Conservation (phyloP, 306 rosid species). For the Abrus pulchellus region DNA sequence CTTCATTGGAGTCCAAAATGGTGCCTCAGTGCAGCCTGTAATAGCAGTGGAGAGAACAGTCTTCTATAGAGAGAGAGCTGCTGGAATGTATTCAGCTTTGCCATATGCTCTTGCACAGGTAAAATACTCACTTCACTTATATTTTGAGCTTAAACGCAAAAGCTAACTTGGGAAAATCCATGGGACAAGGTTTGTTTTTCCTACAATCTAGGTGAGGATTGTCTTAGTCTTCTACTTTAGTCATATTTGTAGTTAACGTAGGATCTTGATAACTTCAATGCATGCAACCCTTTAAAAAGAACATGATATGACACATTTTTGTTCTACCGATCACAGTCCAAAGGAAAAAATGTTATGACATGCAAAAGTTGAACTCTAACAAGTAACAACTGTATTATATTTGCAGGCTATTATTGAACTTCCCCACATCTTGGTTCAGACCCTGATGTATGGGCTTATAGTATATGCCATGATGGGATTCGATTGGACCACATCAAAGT, state of each 20-base stretch:
- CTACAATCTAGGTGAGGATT: no score
- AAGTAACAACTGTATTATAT: neutral
- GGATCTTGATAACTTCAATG: neutral
- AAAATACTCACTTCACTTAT: neutral
- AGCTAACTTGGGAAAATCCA: no score
- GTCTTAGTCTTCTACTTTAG: no score
- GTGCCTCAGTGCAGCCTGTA: slow-evolving; percentile 74
- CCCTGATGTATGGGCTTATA: slow-evolving; percentile 68
- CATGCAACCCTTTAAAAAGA: neutral
- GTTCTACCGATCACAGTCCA: neutral
- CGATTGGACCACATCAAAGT: slow-evolving; percentile 73
- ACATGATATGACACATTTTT: neutral
- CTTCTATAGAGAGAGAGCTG: slow-evolving; percentile 83
- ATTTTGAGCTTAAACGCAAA: no score
- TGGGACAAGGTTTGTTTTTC: no score
- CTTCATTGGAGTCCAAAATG: slow-evolving; percentile 80
- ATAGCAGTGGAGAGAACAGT: slow-evolving; percentile 80
- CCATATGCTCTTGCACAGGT: slow-evolving; percentile 83
- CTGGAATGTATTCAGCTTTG: slow-evolving; percentile 85
- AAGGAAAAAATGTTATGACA: neutral
- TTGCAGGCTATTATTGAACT: slow-evolving; percentile 77
- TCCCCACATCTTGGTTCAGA: slow-evolving; percentile 72
- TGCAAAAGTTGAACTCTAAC: slow-evolving; percentile 4
- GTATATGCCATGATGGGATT: slow-evolving; percentile 86
- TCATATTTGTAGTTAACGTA: no score